Base-by-base conservation (phyloP, 176 grass and related monocot genomes). In the Bonia amplexicaulis region DNA sequence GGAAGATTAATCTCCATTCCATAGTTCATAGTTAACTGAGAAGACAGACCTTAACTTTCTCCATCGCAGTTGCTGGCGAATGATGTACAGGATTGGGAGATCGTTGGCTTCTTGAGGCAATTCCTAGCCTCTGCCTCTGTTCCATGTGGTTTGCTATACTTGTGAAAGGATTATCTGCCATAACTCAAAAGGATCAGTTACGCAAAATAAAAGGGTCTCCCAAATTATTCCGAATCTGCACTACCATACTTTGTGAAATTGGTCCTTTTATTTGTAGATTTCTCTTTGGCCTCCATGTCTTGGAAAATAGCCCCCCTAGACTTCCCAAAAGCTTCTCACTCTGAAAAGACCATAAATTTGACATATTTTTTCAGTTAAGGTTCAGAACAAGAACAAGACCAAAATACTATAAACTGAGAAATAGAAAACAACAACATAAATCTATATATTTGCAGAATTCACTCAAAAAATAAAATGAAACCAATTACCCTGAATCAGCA, bases 291-390 rank as follows among this genome's bases (percentile, higher is more conserved):
- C 73, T 95, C 96, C 96, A 98, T 71, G 87, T 84, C 91, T 87
- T 98, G 19, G 96, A 95, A 89, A 98, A 98, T 47, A 98, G 82
- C 10, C 93, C 96, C 19, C 96, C 96, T 80, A 98, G 89, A 87
- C 93, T 98, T 74, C 90, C 88, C 82, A 98, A 80, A 87, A 98
- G 89, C 82, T 90, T 95, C 77, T 98, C 96, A 84, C 93, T 91
- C 96, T 98, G 82, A 80, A 88, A 81, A 78, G 11, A 74, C 49
- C 41, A 89, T 1, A 75, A 60, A 33, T 80, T 84, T 59, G 15
- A 2, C 46, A 84, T 23, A 65, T 54, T 8, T 42, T 66, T 40
- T 17, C 7, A n/a, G 53, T 77, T 51, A 85, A 71, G 67, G 10
- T 72, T 71, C 55, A 29, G 27, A 29, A 29, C 27, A 29, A 78